These are phyloP conservation scores for Setaria italica DNA, from an alignment of 202 grass and related monocot species.

Conservation along the genomic window DNA sequence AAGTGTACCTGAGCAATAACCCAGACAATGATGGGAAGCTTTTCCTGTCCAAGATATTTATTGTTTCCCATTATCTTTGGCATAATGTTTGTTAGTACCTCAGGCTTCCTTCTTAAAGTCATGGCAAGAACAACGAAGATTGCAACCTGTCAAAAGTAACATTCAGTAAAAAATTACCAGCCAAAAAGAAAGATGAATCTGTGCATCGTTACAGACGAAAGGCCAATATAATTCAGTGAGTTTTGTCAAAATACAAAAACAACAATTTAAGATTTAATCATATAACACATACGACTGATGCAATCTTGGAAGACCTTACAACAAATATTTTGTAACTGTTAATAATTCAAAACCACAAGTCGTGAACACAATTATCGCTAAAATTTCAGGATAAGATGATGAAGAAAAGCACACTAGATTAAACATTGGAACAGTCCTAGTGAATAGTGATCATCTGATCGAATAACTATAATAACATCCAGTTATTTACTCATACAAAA, in stretches of 20 bases:
- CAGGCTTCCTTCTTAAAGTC: constrained; percentile 88
- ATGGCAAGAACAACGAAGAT: constrained; percentile 93
- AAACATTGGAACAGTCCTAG: not conserved
- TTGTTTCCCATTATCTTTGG: constrained; percentile 80
- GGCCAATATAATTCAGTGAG: not conserved
- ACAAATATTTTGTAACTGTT: not conserved
- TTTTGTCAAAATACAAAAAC: constrained; percentile 8
- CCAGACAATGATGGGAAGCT: constrained; percentile 88
- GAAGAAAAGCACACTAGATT: not conserved
- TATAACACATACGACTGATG: not conserved
- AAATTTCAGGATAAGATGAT: constrained; percentile 1
- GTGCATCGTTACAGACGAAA: constrained; percentile 31
- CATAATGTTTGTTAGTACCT: constrained; percentile 61
- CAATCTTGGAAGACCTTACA: not conserved
- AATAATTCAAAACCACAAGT: not conserved
- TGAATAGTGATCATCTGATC: not conserved
- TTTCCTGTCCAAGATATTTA: constrained; percentile 91
- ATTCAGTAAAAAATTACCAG: not conserved
- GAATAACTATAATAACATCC: not conserved
- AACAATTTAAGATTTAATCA: constrained; percentile 23
- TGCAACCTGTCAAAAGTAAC: constrained; percentile 68
- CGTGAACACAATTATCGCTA: not conserved
- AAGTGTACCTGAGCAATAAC: constrained; percentile 82
- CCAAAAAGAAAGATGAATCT: not conserved
- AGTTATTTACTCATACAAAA: not conserved